phyloP scores from a whole-genome alignment of 108 stramenopile genomes.

The Seminavis robusta region DNA sequence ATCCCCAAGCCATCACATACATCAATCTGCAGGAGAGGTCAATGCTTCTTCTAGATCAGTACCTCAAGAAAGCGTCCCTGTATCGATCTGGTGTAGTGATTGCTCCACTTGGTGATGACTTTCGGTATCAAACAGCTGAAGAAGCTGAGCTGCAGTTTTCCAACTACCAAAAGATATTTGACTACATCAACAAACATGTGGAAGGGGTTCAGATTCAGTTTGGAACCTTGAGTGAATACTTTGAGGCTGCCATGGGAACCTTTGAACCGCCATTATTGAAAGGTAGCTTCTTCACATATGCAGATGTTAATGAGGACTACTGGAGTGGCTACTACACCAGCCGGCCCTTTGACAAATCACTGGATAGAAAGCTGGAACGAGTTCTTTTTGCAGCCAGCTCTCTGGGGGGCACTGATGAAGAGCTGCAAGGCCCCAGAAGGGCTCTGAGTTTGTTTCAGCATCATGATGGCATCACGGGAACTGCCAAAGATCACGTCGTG shows the following conservation, averaged over 20 bases:
- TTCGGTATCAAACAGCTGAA: constrained; percentile 35
- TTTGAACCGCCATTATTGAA: constrained; percentile 50
- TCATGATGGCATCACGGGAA: constrained; percentile 66
- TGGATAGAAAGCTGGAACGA: constrained; percentile 57
- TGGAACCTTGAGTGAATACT: constrained; percentile 57
- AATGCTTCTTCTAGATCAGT: constrained; percentile 49
- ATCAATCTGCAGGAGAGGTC: constrained; percentile 40
- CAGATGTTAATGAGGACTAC: constrained; percentile 56
- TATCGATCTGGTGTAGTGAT: constrained; percentile 51
- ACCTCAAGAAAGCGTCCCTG: constrained; percentile 52
- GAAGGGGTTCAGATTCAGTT: constrained; percentile 43
- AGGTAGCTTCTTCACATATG: constrained; percentile 61
- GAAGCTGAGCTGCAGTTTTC: constrained; percentile 48
- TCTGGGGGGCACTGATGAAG: constrained; percentile 34
- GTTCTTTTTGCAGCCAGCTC: constrained; percentile 40
- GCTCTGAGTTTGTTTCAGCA: constrained; percentile 56
- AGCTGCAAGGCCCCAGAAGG: constrained; percentile 45
- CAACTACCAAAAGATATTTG: constrained; percentile 49
- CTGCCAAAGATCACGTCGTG: constrained; percentile 49
- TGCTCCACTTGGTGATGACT: constrained; percentile 60
- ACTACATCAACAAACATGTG: constrained; percentile 56
- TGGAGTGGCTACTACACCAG: constrained; percentile 69
- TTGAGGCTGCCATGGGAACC: constrained; percentile 36
- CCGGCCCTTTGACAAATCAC: constrained; percentile 59
- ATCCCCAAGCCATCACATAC: constrained; percentile 24